Base-by-base conservation (phyloP, 305 asterid species). In the Striga hermonthica region DNA sequence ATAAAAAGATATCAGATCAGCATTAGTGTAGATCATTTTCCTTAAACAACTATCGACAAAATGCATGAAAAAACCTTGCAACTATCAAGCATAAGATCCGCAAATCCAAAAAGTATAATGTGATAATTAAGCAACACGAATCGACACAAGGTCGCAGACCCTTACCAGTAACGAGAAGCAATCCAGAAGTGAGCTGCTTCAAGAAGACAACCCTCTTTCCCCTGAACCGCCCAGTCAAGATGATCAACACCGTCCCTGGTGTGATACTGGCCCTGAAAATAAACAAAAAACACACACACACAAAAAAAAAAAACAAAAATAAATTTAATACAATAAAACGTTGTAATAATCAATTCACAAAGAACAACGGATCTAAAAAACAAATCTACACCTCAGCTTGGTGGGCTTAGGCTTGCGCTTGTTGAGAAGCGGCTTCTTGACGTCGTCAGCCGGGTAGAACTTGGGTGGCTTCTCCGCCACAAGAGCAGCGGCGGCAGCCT, bases 371-470 rank as follows among this genome's bases (percentile, higher is more conserved):
- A 22, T 9, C 7, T 1, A 6, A 43, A 11, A 43, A 37, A 54
- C 71, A 47, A 14, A 64, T 48, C 15, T 35, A 9, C 34, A 84
- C 89, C 96, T 89, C 55, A 91, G 89, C 74, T 87, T 89, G 31
- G 98, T 85, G 1, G 90, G 95, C 55, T 76, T 84, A 9, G 77
- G 74, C 80, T 83, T 89, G 72, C 89, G 89, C 68, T 64, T 82
- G 80, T 86, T 85, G 9, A 87, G 80, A 9, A 91, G 81, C 7
- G 98, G 96, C 79, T 86, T 89, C 76, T 84, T 85, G 52, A 87
- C 75, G 38, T 92, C 97, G 60, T 92, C 97, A 14, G 98, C 96
- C 0, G 98, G 98, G 67, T 92, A 91, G 69, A 89, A 86, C 70
- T 91, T 91, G 3, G 83, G 75, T 2, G 91, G 70, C 65, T 82